phyloP scores from a whole-genome alignment of 2,329 filamentous ascomycete species.

The Fusarium torreyae region DNA sequence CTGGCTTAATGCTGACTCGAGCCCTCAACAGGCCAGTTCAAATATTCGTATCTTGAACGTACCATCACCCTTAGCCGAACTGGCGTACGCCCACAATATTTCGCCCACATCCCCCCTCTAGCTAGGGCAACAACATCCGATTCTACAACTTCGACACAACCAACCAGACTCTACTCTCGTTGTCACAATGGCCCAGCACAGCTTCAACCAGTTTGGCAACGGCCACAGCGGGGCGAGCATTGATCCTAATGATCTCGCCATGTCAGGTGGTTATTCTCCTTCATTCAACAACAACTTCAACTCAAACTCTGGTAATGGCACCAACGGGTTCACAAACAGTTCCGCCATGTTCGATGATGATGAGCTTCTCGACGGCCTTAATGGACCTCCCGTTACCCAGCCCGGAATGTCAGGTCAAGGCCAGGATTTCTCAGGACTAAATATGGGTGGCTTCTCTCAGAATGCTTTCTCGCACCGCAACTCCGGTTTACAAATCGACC shows the following conservation, averaged over 20 bases:
- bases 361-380: constrained; percentile 84
- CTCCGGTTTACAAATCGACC: constrained; percentile 60
- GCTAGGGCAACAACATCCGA: constrained; percentile 44
- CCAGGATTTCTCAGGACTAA: constrained; percentile 71
- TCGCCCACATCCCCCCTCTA: constrained; percentile 40
- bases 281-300: constrained; percentile 72
- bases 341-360: constrained; percentile 89
- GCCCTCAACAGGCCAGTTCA: constrained; percentile 34
- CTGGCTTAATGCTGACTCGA: constrained; percentile 43
- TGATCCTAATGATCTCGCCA: constrained; percentile 87
- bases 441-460: constrained; percentile 69
- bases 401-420: constrained; percentile 67
- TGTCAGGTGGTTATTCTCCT: constrained; percentile 73
- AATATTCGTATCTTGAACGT: constrained; percentile 36
- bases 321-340: constrained; percentile 81
- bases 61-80: constrained; percentile 37
- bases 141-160: constrained; percentile 26
- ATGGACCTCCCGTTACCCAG: constrained; percentile 68
- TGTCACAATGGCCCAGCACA: constrained; percentile 67
- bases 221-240: constrained; percentile 73
- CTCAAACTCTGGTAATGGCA: constrained; percentile 70
- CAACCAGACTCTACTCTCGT: constrained; percentile 30
- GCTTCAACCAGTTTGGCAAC: constrained; percentile 70
- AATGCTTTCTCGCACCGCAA: constrained; percentile 72
- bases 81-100: constrained; percentile 48